A percentile compares a stretch with the other conserved stretches of the same genome.
These are phyloP conservation scores for Umbelopsis sp. DNA, from an alignment of 192 early-diverging fungal genomes.

Conservation along the genomic window DNA sequence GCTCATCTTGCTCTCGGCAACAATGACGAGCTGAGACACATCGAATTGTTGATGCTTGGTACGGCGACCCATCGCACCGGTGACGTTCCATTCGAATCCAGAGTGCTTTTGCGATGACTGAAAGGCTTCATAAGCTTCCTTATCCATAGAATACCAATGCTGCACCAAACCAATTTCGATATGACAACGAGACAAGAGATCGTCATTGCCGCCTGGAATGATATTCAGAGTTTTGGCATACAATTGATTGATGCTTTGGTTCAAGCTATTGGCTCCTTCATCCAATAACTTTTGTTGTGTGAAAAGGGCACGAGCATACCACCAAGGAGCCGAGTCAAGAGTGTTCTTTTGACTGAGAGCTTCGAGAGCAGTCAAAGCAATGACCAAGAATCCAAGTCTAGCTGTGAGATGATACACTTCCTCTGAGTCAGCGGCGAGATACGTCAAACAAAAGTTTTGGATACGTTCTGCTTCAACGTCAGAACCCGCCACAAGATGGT, in stretches of 20 bases:
- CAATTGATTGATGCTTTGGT: constrained; percentile 42
- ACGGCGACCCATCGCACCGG: constrained; percentile 86
- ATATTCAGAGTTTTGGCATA: constrained; percentile 21
- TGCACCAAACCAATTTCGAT: constrained; percentile 81
- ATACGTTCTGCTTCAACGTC: constrained; percentile 37
- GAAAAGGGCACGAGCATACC: constrained; percentile 72
- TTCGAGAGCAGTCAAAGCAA: constrained; percentile 70
- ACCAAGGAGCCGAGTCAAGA: constrained; percentile 64
- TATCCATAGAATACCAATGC: constrained; percentile 76
- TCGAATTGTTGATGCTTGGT: constrained; percentile 94
- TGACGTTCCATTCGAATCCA: constrained; percentile 83
- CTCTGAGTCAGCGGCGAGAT: constrained; percentile 79
- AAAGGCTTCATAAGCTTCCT: constrained; percentile 65
- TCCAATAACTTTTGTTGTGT: constrained; percentile 75
- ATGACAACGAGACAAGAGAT: constrained; percentile 64
- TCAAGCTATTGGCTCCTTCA: constrained; percentile 63
- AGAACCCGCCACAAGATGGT: constrained; percentile 58
- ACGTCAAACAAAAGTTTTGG: constrained; percentile 49
- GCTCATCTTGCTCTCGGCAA: constrained; percentile 72
- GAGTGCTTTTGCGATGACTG: constrained; percentile 76
- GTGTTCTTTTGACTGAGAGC: constrained; percentile 45
- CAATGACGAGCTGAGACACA: constrained; percentile 88
- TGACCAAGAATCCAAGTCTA: constrained; percentile 64
- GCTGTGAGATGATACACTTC: constrained; percentile 81
- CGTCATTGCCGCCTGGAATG: constrained; percentile 33